A percentile compares a stretch with the other conserved stretches of the same genome.
Evolutionary conservation across 192 early-diverging fungal species (phyloP).

Genomic region (Obelidium mucronatum): DNA sequence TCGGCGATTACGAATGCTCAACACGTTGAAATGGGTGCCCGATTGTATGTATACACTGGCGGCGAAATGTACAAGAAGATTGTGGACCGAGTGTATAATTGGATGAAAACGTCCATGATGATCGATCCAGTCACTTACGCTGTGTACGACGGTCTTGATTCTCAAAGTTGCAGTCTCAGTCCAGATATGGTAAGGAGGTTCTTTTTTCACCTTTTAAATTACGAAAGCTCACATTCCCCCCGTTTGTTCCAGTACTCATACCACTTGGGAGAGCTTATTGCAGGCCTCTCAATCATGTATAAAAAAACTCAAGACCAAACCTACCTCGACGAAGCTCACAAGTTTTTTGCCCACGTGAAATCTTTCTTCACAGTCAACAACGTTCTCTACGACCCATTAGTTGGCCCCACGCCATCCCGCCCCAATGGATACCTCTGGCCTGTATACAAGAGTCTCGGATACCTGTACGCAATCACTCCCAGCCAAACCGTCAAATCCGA

Average conservation of each 20-base stretch:
- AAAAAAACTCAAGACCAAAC: conserved; percentile 14
- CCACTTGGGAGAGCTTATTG: conserved; percentile 33
- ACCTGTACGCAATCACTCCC: conserved; percentile 29
- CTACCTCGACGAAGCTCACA: conserved; percentile 27
- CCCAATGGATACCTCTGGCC: conserved; percentile 35
- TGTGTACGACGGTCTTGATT: conserved; percentile 30
- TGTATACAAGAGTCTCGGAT: conserved; percentile 19
- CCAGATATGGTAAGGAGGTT: conserved; percentile 1
- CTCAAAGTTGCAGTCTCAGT: neutral
- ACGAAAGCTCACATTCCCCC: neutral
- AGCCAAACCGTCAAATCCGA: neutral
- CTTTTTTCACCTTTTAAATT: neutral
- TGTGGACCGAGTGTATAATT: conserved; percentile 40
- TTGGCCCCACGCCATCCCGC: neutral
- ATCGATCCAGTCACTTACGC: conserved; percentile 9
- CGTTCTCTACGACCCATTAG: conserved; percentile 11
- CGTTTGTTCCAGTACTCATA: conserved; percentile 26
- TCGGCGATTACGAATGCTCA: conserved; percentile 56
- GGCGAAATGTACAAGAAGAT: conserved; percentile 41
- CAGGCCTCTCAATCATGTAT: conserved; percentile 34
- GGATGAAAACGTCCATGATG: conserved; percentile 36
- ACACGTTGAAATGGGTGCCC: conserved; percentile 42
- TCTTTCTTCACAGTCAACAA: conserved; percentile 1
- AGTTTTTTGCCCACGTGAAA: conserved; percentile 1
- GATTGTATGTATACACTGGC: conserved; percentile 40